A percentile compares a stretch with the other conserved stretches of the same genome.
Conservation (phyloP, 306 rosid species). For the Vigna trinervia region DNA sequence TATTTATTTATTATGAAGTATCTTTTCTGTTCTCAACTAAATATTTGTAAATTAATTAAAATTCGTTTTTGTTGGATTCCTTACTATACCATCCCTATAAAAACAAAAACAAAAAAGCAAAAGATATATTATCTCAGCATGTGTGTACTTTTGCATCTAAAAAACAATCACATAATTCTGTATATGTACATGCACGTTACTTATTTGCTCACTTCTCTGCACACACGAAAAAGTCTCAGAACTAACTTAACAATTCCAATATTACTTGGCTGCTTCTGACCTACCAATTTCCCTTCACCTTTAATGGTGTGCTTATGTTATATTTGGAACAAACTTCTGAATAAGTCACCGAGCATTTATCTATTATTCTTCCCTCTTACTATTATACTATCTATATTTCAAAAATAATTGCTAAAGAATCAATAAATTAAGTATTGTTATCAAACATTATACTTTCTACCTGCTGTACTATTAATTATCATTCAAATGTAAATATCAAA, state of each 20-base stretch:
- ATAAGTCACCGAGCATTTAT: background rate
- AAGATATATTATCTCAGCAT: slow-evolving; percentile 4
- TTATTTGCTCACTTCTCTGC: slow-evolving; percentile 23
- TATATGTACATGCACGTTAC: slow-evolving; percentile 29
- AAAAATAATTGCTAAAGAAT: background rate
- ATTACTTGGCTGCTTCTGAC: slow-evolving; percentile 24
- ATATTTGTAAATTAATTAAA: slow-evolving; percentile 2
- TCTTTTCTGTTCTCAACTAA: background rate
- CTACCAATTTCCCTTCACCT: slow-evolving; percentile 28
- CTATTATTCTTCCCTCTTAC: background rate
- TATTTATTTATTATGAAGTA: background rate
- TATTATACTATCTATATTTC: background rate
- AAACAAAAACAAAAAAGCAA: background rate
- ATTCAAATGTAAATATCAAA: background rate
- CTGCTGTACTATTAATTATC: background rate
- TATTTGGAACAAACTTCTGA: background rate
- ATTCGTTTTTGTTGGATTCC: background rate
- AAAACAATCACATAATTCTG: slow-evolving; percentile 9
- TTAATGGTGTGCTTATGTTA: background rate
- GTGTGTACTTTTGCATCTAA: background rate
- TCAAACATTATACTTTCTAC: background rate
- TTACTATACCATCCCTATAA: background rate
- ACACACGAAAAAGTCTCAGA: slow-evolving; percentile 35
- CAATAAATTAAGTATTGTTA: background rate
- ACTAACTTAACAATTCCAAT: slow-evolving; percentile 13